A percentile compares a stretch with the other conserved stretches of the same genome.
Conservation (phyloP, 768 basidiomycete genomes). For the Kwoniella shandongensis region DNA sequence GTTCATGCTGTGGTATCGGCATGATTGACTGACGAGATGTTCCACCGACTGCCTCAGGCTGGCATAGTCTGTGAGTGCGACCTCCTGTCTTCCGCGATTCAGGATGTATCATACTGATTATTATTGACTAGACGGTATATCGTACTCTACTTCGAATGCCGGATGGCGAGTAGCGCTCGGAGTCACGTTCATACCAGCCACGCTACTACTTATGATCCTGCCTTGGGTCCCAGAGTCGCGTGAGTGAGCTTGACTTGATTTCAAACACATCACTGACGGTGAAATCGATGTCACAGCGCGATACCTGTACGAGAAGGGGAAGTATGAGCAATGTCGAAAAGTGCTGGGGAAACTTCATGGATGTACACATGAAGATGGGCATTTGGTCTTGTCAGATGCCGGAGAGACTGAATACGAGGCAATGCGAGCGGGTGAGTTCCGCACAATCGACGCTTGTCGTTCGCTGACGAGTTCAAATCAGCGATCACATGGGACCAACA, state of each 20-base stretch:
- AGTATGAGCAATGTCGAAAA: constrained; percentile 21
- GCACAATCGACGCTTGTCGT: neutral
- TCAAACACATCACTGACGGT: neutral
- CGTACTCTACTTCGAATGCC: constrained; percentile 24
- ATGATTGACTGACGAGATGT: neutral
- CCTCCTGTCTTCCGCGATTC: neutral
- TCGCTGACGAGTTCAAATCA: neutral
- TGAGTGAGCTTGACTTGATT: constrained; percentile 5
- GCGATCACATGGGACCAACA: constrained; percentile 37
- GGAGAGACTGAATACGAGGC: constrained; percentile 32
- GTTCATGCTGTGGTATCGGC: neutral
- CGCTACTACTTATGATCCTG: constrained; percentile 24
- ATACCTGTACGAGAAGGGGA: constrained; percentile 36
- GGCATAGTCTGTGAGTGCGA: constrained; percentile 28
- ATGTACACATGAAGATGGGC: constrained; percentile 17
- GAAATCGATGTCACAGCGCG: constrained; percentile 21
- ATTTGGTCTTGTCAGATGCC: constrained; percentile 27
- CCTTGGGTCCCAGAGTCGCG: constrained; percentile 42
- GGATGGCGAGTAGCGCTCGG: constrained; percentile 36
- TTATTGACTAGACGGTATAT: constrained; percentile 37
- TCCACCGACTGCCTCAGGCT: constrained; percentile 16
- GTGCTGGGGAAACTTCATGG: constrained; percentile 32
- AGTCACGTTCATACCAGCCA: constrained; percentile 36
- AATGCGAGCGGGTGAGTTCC: constrained; percentile 31
- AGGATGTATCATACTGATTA: too few species aligned